A percentile compares a stretch with the other conserved stretches of the same genome.
These are phyloP conservation scores for Alternaria triticimaculans DNA, from an alignment of 2,329 filamentous ascomycete species.

Conservation along the genomic window DNA sequence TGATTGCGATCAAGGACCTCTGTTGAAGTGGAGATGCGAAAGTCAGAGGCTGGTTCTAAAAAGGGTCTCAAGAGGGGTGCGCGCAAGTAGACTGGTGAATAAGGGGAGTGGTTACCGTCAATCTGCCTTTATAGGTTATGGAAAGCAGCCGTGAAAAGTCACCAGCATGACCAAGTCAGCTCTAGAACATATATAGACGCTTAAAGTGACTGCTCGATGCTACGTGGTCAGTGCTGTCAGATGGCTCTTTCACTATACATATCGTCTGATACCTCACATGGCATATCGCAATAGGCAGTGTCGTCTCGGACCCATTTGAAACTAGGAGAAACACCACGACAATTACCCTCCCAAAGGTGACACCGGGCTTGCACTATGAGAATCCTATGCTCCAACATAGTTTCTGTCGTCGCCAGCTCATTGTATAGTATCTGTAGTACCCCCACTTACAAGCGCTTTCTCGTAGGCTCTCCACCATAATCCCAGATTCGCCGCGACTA, in stretches of 20 bases:
- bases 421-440: background rate
- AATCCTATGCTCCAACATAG: background rate
- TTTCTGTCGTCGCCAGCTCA: background rate
- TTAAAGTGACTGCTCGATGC: background rate
- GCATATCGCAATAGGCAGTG: background rate
- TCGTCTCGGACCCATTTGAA: background rate
- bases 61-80: background rate
- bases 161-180: background rate
- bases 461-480: constrained; percentile 94
- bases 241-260: background rate
- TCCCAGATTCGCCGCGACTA: constrained; percentile 89
- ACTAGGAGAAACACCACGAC: background rate
- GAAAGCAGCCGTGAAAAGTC: background rate
- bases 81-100: background rate
- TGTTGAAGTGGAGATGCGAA: background rate
- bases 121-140: background rate
- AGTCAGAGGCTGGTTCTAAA: background rate
- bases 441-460: constrained; percentile 35
- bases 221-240: background rate
- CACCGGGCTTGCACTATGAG: background rate
- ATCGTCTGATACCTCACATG: background rate
- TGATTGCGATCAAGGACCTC: background rate
- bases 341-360: background rate
- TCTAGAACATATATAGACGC: background rate
- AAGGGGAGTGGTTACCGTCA: background rate